Percentiles rank a stretch among this genome's conserved stretches.
These are phyloP conservation scores for Emergomyces africanus DNA, from an alignment of 2,329 filamentous ascomycete species.

Conservation along the genomic window DNA sequence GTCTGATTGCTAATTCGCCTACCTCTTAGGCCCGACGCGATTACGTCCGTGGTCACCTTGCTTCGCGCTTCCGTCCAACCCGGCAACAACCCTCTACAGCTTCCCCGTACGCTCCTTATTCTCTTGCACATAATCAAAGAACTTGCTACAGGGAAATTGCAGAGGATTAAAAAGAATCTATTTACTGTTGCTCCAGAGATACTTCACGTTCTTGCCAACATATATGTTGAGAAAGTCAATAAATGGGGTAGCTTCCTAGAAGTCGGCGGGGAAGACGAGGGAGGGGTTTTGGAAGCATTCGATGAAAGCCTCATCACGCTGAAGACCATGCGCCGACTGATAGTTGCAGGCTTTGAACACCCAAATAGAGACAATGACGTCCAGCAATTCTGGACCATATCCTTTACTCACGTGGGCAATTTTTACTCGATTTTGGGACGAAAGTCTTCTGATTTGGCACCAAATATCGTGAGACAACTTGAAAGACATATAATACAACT, in stretches of 20 bases:
- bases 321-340: slow-evolving; percentile 65
- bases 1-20: slow-evolving; percentile 1
- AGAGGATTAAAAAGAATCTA: slow-evolving; percentile 60
- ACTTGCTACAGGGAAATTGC: slow-evolving; percentile 64
- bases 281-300: slow-evolving; percentile 50
- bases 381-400: slow-evolving; percentile 65
- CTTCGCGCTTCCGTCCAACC: slow-evolving; percentile 45
- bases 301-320: slow-evolving; percentile 66
- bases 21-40: slow-evolving; percentile 33
- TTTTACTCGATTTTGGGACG: slow-evolving; percentile 54
- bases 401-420: slow-evolving; percentile 63
- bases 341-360: slow-evolving; percentile 70
- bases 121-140: slow-evolving; percentile 85
- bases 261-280: slow-evolving; percentile 45
- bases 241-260: slow-evolving; percentile 54
- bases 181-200: slow-evolving; percentile 72
- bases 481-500: slow-evolving; percentile 83
- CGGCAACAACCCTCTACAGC: slow-evolving; percentile 49
- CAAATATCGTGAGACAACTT: slow-evolving; percentile 47
- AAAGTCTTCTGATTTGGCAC: slow-evolving; percentile 40
- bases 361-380: slow-evolving; percentile 69
- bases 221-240: slow-evolving; percentile 63
- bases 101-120: slow-evolving; percentile 61
- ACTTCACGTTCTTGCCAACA: slow-evolving; percentile 61
- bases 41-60: slow-evolving; percentile 45